Conservation (phyloP, 495 filamentous ascomycete species). For the Penicillium desertorum region DNA sequence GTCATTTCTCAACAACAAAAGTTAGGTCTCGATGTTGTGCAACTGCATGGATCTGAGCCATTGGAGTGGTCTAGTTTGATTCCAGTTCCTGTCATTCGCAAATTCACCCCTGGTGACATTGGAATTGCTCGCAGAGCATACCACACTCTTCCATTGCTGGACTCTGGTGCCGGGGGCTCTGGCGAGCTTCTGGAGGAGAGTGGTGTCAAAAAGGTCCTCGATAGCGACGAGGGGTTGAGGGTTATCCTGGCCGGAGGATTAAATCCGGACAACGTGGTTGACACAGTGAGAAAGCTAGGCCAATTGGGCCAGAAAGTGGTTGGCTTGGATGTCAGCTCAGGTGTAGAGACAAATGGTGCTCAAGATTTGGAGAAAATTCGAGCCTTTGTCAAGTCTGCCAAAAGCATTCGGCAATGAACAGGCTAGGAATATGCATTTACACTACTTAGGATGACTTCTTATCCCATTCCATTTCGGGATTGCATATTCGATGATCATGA, state of each 20-base stretch:
- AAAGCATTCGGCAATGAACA: constrained; percentile 42
- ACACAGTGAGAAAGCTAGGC: constrained; percentile 58
- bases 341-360: constrained; percentile 79
- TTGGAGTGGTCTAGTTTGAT: constrained; percentile 86
- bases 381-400: constrained; percentile 74
- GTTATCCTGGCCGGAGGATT: constrained; percentile 85
- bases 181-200: constrained; percentile 71
- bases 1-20: constrained; percentile 71
- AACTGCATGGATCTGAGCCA: constrained; percentile 89
- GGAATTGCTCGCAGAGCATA: constrained; percentile 74
- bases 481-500: not conserved
- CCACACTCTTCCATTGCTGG: constrained; percentile 78
- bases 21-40: constrained; percentile 83
- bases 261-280: constrained; percentile 68
- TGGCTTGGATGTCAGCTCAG: constrained; percentile 90
- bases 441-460: not conserved
- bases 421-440: not conserved
- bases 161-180: constrained; percentile 80
- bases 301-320: constrained; percentile 58
- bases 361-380: constrained; percentile 83
- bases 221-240: constrained; percentile 60
- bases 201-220: constrained; percentile 60
- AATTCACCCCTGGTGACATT: constrained; percentile 69
- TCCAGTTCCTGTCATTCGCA: constrained; percentile 84
- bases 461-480: not conserved